phyloP scores from a whole-genome alignment of 768 basidiomycete species.

The Gymnopilus junonius region DNA sequence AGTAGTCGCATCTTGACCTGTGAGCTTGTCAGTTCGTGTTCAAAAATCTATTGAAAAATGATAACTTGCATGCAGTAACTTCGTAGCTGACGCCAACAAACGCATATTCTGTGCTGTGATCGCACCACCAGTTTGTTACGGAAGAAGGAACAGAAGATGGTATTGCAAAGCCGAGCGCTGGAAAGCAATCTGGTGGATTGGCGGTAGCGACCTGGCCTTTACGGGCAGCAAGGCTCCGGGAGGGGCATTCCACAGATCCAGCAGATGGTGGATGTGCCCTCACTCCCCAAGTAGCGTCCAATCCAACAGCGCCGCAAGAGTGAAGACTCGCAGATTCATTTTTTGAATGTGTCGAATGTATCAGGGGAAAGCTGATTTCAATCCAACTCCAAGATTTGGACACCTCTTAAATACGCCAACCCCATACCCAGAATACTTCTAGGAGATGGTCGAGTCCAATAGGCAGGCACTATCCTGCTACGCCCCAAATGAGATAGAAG shows the following conservation, averaged over 20 bases:
- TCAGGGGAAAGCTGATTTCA: neutral
- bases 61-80: constrained; percentile 58
- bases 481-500: neutral
- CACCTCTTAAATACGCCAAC: constrained; percentile 5
- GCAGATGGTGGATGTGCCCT: neutral
- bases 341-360: neutral
- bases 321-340: constrained; percentile 3
- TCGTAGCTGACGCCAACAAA: constrained; percentile 83
- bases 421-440: neutral
- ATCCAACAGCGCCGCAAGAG: neutral
- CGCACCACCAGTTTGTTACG: constrained; percentile 66
- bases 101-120: constrained; percentile 64
- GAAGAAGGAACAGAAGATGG: constrained; percentile 52
- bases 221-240: neutral
- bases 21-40: constrained; percentile 5
- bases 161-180: constrained; percentile 54
- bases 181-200: constrained; percentile 41
- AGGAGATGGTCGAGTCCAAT: constrained; percentile 2
- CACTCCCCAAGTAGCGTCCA: neutral
- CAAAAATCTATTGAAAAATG: neutral
- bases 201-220: constrained; percentile 3
- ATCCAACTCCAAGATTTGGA: neutral
- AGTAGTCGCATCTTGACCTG: constrained; percentile 60
- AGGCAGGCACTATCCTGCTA: neutral
- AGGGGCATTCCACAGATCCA: neutral